Percentiles rank a stretch among this genome's conserved stretches.
phyloP scores from a whole-genome alignment of 768 basidiomycete genomes.

The Boletellus sp. region DNA sequence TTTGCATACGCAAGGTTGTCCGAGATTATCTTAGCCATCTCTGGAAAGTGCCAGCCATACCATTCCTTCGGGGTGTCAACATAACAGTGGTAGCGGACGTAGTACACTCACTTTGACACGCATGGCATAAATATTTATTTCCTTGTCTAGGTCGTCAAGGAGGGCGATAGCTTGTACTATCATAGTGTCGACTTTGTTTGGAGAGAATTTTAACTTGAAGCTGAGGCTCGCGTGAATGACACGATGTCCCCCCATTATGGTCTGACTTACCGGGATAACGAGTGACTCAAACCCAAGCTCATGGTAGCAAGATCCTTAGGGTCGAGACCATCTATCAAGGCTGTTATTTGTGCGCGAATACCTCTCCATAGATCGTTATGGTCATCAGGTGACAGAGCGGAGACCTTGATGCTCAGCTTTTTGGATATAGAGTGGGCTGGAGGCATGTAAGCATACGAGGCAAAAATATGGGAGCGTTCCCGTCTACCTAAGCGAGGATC shows the following conservation, averaged over 20 bases:
- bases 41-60: slow-evolving; percentile 99
- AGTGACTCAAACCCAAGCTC: slow-evolving; percentile 96
- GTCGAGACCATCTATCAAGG: slow-evolving; percentile 85
- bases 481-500: slow-evolving; percentile 88
- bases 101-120: slow-evolving; percentile 79
- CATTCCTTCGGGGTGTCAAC: slow-evolving; percentile 67
- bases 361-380: slow-evolving; percentile 90
- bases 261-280: slow-evolving; percentile 74
- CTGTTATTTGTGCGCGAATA: slow-evolving; percentile 83
- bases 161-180: slow-evolving; percentile 98
- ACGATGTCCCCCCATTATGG: neutral
- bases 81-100: neutral
- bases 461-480: neutral
- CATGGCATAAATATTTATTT: slow-evolving; percentile 99
- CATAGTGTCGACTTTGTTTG: slow-evolving; percentile 99
- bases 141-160: slow-evolving; percentile 98
- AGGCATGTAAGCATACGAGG: slow-evolving; percentile 5
- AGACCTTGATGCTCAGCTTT: slow-evolving; percentile 88
- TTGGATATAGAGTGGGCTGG: slow-evolving; percentile 85
- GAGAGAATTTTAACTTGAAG: slow-evolving; percentile 99
- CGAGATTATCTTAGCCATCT: slow-evolving; percentile 96
- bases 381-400: slow-evolving; percentile 52
- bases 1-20: slow-evolving; percentile 98
- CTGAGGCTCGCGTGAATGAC: slow-evolving; percentile 38
- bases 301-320: slow-evolving; percentile 95